phyloP scores from a whole-genome alignment of 495 filamentous ascomycete genomes.

The Annulohypoxylon nitens region DNA sequence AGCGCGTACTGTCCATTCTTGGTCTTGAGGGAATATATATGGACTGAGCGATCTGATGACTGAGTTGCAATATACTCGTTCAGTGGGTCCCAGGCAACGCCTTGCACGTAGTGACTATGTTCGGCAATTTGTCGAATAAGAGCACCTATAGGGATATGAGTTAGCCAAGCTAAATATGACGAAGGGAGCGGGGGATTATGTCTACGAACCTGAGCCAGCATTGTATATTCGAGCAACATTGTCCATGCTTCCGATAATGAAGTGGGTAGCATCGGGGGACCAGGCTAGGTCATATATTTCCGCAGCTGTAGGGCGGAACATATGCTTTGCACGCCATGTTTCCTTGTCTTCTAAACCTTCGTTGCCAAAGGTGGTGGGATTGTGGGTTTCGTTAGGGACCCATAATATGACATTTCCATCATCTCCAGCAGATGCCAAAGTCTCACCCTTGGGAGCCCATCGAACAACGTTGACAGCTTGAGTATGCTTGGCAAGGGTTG shows the following conservation, averaged over 20 bases:
- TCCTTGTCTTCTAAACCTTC: conserved; percentile 94
- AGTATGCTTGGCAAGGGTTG: conserved; percentile 90
- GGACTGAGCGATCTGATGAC: conserved; percentile 96
- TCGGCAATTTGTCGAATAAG: conserved; percentile 97
- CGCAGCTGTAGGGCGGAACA: conserved; percentile 91
- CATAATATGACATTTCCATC: conserved; percentile 97
- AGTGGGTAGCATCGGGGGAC: conserved; percentile 96
- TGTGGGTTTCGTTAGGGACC: conserved; percentile 83
- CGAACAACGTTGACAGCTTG: conserved; percentile 98
- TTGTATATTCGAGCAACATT: conserved; percentile 98
- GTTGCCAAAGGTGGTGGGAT: conserved; percentile 74
- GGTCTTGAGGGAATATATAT: conserved; percentile 95
- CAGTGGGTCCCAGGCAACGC: conserved; percentile 97
- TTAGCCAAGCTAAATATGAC: conserved; percentile 3
- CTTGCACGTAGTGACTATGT: conserved; percentile 99
- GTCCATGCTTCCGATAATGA: conserved; percentile 99
- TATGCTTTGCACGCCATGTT: conserved; percentile 95
- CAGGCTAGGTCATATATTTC: conserved; percentile 99
- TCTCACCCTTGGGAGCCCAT: conserved; percentile 93
- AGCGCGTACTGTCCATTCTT: conserved; percentile 97
- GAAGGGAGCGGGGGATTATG: background rate
- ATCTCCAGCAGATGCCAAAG: conserved; percentile 94
- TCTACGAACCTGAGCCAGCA: conserved; percentile 82
- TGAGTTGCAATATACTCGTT: conserved; percentile 99
- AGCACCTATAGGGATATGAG: conserved; percentile 68